Conservation (phyloP, 1,284 basidiomycete genomes). For the Macrocystidia cucumis region DNA sequence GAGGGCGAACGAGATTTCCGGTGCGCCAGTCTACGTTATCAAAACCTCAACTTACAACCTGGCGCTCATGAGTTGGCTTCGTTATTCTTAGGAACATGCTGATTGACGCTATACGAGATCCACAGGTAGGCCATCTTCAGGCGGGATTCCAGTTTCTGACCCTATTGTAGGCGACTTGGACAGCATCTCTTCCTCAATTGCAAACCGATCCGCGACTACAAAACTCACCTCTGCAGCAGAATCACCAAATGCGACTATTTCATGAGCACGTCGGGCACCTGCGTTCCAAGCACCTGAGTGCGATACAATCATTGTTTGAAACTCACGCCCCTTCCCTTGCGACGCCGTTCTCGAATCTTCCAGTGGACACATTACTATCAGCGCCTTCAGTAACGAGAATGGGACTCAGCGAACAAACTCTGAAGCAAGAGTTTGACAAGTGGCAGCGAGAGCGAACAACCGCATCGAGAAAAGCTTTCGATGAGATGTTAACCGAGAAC, state of each 20-base stretch:
- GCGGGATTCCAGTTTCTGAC: constrained; percentile 15
- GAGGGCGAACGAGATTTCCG: constrained; percentile 81
- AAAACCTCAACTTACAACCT: too few species aligned
- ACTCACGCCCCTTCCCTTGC: constrained; percentile 63
- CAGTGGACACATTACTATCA: constrained; percentile 42
- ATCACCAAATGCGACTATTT: constrained; percentile 72
- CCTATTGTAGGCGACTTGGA: constrained; percentile 50
- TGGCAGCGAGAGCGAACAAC: constrained; percentile 71
- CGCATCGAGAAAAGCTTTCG: constrained; percentile 66
- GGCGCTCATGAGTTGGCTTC: too few species aligned
- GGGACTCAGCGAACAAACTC: constrained; percentile 32
- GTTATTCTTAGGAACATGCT: constrained; percentile 57
- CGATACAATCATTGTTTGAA: constrained; percentile 64
- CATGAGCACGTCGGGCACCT: constrained; percentile 63
- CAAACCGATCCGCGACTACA: constrained; percentile 74
- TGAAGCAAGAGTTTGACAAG: constrained; percentile 60
- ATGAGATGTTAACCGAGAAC: constrained; percentile 83
- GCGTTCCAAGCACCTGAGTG: constrained; percentile 59
- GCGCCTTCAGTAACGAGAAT: constrained; percentile 58
- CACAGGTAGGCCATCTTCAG: constrained; percentile 57
- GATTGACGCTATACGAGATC: constrained; percentile 83
- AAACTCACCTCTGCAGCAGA: constrained; percentile 53
- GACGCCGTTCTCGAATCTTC: constrained; percentile 43
- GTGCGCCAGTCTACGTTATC: constrained; percentile 43
- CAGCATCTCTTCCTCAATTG: constrained; percentile 55